Percentiles rank a stretch among this genome's conserved stretches.
phyloP scores from a whole-genome alignment of 75 land plant species.

The Cupressus sempervirens region DNA sequence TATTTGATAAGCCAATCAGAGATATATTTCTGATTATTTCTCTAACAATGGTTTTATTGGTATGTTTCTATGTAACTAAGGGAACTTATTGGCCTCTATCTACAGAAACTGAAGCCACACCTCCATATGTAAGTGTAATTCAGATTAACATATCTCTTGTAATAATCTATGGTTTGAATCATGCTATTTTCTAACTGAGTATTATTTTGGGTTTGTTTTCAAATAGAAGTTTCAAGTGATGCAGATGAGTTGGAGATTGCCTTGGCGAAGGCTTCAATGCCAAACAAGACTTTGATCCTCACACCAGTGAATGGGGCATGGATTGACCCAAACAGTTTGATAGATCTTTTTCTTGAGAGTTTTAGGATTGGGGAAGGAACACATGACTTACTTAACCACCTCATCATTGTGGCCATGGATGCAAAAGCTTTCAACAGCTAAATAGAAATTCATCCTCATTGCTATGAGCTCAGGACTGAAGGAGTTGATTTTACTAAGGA shows the following conservation, averaged over 20 bases:
- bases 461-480: background rate
- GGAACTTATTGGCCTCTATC: background rate
- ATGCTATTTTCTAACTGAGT: background rate
- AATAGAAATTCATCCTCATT: too few species aligned
- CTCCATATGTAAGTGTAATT: background rate
- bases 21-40: background rate
- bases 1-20: background rate
- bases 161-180: background rate
- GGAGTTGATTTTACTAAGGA: constrained; percentile 41
- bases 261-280: constrained; percentile 40
- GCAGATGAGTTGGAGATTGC: constrained; percentile 41
- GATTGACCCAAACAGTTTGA: constrained; percentile 43
- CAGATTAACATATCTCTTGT: background rate
- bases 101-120: background rate
- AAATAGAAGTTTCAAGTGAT: background rate
- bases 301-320: constrained; percentile 69
- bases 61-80: background rate
- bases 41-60: background rate
- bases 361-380: constrained; percentile 63
- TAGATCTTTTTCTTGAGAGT: constrained; percentile 69
- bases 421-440: background rate
- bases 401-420: constrained; percentile 63
- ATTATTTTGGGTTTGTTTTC: background rate
- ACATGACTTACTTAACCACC: constrained; percentile 12
- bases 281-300: constrained; percentile 64